A percentile compares a stretch with the other conserved stretches of the same genome.
Conservation (phyloP, 1,139 yeast species). For the Hanseniaspora uvarum region DNA sequence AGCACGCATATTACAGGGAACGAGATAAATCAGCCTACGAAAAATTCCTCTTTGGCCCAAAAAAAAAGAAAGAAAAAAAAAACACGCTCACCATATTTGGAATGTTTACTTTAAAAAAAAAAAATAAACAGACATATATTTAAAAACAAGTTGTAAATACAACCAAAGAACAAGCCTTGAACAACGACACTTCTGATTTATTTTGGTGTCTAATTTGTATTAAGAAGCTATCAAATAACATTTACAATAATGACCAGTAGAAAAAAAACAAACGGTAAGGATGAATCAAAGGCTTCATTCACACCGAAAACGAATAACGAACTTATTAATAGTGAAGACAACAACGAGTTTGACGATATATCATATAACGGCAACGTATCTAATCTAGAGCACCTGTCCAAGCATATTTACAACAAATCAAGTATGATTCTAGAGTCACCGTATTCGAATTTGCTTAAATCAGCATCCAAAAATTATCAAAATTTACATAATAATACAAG, state of each 20-base stretch:
- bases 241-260: neutral
- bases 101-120: too few relatives aligned
- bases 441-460: constrained; percentile 3
- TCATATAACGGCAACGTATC: constrained; percentile 6
- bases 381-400: neutral
- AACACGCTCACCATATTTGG: too few relatives aligned
- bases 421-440: constrained; percentile 8
- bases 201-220: too few relatives aligned
- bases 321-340: neutral
- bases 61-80: too few relatives aligned
- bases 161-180: too few relatives aligned
- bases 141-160: too few relatives aligned
- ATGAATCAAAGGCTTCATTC: neutral
- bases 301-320: neutral
- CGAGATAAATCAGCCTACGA: too few relatives aligned
- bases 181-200: neutral
- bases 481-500: neutral
- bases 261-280: neutral
- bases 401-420: neutral
- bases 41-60: too few relatives aligned
- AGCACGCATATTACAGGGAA: too few relatives aligned
- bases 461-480: constrained; percentile 11
- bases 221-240: neutral
- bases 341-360: neutral
- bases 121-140: too few relatives aligned